Conservation (phyloP, 805 yeast genomes). For the Yueomyces sp. region DNA sequence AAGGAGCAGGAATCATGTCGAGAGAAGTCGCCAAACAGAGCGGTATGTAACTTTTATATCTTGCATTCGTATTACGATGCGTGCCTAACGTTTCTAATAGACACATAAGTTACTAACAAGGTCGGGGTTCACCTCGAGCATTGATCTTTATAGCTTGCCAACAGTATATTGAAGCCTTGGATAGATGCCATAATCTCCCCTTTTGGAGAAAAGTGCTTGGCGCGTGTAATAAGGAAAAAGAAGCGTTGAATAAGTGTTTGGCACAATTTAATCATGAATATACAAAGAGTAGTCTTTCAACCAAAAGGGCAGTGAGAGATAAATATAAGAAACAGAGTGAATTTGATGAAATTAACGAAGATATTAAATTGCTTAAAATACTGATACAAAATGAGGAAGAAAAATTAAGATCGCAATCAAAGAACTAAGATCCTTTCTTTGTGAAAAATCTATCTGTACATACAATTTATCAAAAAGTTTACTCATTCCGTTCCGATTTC, state of each 20-base stretch:
- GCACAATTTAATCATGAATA: not conserved
- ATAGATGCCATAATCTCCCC: slow-evolving; percentile 70
- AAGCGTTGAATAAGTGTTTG: slow-evolving; percentile 64
- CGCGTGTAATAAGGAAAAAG: slow-evolving; percentile 71
- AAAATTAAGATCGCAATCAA: not conserved
- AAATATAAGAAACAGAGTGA: not conserved
- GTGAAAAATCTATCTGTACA: too few relatives aligned
- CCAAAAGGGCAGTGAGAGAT: not conserved
- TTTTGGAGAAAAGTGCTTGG: slow-evolving; percentile 65
- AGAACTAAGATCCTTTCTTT: too few relatives aligned
- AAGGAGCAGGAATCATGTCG: too few relatives aligned
- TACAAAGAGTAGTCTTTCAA: not conserved
- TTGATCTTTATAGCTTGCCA: slow-evolving; percentile 40
- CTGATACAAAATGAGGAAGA: not conserved
- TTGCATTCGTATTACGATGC: not conserved
- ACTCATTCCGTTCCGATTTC: too few relatives aligned
- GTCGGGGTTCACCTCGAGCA: not conserved
- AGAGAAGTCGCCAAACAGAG: not conserved
- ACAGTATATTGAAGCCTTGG: slow-evolving; percentile 73
- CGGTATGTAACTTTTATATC: not conserved
- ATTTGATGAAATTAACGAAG: not conserved
- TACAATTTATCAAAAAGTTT: too few relatives aligned
- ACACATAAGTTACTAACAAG: too few relatives aligned
- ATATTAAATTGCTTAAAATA: not conserved
- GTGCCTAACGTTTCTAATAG: too few relatives aligned